Evolutionary conservation across 1,139 yeast species (phyloP).

Genomic region (Suhomyces panamericanus): DNA sequence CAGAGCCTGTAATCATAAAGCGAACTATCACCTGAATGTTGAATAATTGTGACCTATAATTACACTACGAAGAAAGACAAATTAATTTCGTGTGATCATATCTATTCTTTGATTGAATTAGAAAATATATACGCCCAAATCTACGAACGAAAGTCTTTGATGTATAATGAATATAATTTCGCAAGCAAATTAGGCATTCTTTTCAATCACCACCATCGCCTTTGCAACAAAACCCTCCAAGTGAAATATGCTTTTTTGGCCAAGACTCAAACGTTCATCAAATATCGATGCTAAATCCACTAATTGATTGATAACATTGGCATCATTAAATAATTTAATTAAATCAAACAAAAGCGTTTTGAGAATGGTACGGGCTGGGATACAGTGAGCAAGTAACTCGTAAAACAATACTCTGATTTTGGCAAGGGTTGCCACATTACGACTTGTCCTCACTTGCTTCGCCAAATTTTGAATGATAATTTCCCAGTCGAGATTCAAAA

Average conservation of each 20-base stretch:
- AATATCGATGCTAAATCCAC: constrained; percentile 71
- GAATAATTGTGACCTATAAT: no score
- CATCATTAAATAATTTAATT: constrained; percentile 38
- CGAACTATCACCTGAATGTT: no score
- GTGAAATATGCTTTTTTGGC: constrained; percentile 88
- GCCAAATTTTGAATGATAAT: constrained; percentile 69
- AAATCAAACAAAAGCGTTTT: constrained; percentile 66
- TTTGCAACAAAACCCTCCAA: constrained; percentile 92
- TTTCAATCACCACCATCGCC: constrained; percentile 61
- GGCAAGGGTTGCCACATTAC: constrained; percentile 72
- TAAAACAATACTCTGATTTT: constrained; percentile 74
- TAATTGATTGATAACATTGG: constrained; percentile 47
- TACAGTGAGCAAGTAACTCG: constrained; percentile 88
- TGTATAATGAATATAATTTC: neutral
- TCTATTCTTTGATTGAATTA: neutral
- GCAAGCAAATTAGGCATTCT: constrained; percentile 2
- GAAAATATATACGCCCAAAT: neutral
- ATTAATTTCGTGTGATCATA: no score
- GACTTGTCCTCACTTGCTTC: constrained; percentile 53
- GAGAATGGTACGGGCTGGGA: constrained; percentile 79
- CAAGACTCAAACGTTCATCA: constrained; percentile 86
- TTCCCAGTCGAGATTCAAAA: constrained; percentile 79
- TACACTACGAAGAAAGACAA: no score
- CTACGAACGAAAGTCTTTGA: neutral
- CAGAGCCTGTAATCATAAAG: no score